Evolutionary conservation across 2,329 filamentous ascomycete species (phyloP).

Genomic region (Trichoderma sp.): DNA sequence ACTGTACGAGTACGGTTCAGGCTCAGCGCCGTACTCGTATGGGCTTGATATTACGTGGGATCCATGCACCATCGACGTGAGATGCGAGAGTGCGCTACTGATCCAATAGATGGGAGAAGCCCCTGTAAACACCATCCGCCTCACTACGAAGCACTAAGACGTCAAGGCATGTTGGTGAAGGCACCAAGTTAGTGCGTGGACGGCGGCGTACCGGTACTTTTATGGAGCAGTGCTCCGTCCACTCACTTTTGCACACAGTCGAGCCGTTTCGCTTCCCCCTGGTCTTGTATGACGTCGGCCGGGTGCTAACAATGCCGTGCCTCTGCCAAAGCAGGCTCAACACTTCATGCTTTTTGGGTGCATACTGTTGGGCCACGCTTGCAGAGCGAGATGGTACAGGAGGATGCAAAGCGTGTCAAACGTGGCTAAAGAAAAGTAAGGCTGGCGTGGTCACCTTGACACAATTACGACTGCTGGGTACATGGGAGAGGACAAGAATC

Average conservation of each 20-base stretch:
- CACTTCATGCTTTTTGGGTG: background rate
- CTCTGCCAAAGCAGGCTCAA: background rate
- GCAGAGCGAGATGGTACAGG: background rate
- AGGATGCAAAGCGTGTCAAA: background rate
- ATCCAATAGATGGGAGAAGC: background rate
- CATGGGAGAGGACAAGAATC: background rate
- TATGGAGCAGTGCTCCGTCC: background rate
- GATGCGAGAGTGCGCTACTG: background rate
- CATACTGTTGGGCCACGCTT: background rate
- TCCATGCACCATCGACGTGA: background rate
- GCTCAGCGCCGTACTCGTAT: constrained; percentile 9
- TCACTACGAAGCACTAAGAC: constrained; percentile 10
- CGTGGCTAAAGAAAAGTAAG: background rate
- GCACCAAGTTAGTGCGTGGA: background rate
- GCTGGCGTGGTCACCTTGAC: background rate
- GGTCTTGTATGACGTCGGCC: constrained; percentile 15
- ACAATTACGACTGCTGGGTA: background rate
- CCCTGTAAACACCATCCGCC: constrained; percentile 15
- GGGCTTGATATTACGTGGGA: background rate
- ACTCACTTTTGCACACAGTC: background rate
- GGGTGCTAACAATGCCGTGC: background rate
- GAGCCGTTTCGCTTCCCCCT: background rate
- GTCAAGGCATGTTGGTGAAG: background rate
- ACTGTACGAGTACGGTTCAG: constrained; percentile 3
- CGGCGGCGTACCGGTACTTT: background rate